Base-by-base conservation (phyloP, 2,329 filamentous ascomycete genomes). In the Talaromyces sp. region DNA sequence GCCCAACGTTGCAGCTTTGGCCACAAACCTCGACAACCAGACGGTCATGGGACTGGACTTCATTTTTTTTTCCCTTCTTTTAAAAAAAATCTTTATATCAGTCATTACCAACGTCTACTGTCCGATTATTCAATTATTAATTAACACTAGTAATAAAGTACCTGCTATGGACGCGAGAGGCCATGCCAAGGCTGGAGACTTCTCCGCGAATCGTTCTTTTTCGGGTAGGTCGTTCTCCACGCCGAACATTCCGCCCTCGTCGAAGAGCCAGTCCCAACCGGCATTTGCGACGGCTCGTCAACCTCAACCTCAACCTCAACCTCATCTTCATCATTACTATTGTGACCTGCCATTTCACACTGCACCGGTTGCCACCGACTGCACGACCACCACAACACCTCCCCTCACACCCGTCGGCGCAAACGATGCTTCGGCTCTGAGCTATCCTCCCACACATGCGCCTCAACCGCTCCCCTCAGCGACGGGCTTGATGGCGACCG, bases 401-500 rank as follows among this genome's bases (percentile, higher is more conserved):
- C 51, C 54, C 24, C 26, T 32, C 35, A 54, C 8, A 9, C 14
- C 58, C 2, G 43, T 38, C 31, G 59, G 19, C 55, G 32, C 61
- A 63, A 73, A 75, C 63, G 65, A 75, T 75, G 73, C 70, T 65
- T 69, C 67, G 59, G 61, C 64, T 59, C 60, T 69, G 64, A 66
- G 63, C 65, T 70, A 68, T 17, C 73, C 64, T 35, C 13, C 49
- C 35, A 38, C 56, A 51, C 51, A 58, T 61, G 59, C 56, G 56
- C 53, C 59, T 51, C 38, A 50, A 55, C 50, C 21, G 11, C 26
- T 11, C 43, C 49, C 46, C 32, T 19, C 71, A 64, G 68, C 68
- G 67, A 71, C 73, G 72, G 67, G 72, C 70, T 73, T 75, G 71
- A 75, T 70, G 63, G 69, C 69, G 66, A 67, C 69, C 65, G 70